A percentile compares a stretch with the other conserved stretches of the same genome.
Evolutionary conservation across 345 rosid genomes (phyloP).

Genomic region (Hibiscus mutabilis): DNA sequence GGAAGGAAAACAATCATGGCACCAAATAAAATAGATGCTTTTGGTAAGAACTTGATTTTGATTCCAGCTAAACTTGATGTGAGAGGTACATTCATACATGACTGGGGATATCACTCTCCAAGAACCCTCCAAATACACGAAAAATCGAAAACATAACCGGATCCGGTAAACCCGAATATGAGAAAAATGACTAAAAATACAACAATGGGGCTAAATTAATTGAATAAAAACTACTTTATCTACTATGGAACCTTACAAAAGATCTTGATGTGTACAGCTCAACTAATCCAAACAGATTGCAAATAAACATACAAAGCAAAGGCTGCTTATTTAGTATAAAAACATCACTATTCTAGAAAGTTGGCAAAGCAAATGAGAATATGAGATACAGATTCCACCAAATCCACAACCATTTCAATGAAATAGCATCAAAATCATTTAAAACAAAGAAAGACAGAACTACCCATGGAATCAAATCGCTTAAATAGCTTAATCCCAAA

Average conservation of each 20-base stretch:
- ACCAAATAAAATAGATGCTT: not conserved
- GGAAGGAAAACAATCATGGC: not conserved
- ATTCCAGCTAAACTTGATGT: not conserved
- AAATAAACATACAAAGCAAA: not conserved
- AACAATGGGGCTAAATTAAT: not conserved
- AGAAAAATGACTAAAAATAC: not conserved
- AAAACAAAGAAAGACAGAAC: not conserved
- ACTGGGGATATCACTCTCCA: too few relatives aligned
- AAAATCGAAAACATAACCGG: not conserved
- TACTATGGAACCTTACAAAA: not conserved
- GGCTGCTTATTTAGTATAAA: not conserved
- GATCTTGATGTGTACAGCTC: not conserved
- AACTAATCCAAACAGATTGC: not conserved
- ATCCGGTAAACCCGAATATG: not conserved
- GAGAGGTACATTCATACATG: not conserved
- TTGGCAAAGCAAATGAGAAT: not conserved
- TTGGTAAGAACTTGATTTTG: not conserved
- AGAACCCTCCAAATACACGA: too few relatives aligned
- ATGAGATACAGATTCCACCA: constrained; percentile 2
- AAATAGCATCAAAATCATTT: not conserved
- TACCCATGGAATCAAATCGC: not conserved
- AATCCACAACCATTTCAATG: not conserved
- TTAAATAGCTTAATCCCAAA: not conserved
- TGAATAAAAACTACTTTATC: not conserved
- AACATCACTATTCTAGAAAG: not conserved